Percentiles rank a stretch among this genome's conserved stretches.
Conservation (phyloP, 768 basidiomycete species). For the Mycena rosella region DNA sequence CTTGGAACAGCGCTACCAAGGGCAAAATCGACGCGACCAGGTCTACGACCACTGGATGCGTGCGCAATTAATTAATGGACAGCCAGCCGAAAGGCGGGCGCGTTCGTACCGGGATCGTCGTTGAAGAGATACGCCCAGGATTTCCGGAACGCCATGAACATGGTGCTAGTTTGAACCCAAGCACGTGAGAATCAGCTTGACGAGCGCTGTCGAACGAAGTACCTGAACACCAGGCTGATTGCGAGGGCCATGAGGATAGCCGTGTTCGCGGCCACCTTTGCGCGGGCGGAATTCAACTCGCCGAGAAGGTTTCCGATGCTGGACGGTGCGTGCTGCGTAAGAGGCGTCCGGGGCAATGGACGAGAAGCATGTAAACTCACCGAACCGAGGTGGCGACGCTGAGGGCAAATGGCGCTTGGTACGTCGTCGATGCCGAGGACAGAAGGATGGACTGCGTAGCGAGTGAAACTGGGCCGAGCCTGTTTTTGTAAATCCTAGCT, state of each 20-base stretch:
- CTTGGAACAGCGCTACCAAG: slow-evolving; percentile 83
- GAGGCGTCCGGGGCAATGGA: not conserved
- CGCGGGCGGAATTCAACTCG: slow-evolving; percentile 79
- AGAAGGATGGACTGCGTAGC: slow-evolving; percentile 92
- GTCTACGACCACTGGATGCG: slow-evolving; percentile 60
- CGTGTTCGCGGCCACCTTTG: slow-evolving; percentile 73
- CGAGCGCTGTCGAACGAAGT: slow-evolving; percentile 3
- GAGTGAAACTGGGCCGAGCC: slow-evolving; percentile 82
- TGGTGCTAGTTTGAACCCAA: slow-evolving; percentile 48
- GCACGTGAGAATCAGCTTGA: not conserved
- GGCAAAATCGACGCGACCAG: slow-evolving; percentile 81
- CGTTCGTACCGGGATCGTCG: slow-evolving; percentile 63
- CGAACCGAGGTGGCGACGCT: slow-evolving; percentile 89
- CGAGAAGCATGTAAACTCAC: slow-evolving; percentile 51
- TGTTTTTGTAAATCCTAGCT: slow-evolving; percentile 49
- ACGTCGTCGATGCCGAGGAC: slow-evolving; percentile 80
- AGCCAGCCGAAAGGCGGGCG: not conserved
- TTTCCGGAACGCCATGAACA: slow-evolving; percentile 72
- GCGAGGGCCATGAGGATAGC: slow-evolving; percentile 74
- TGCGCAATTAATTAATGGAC: slow-evolving; percentile 2
- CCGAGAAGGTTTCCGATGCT: slow-evolving; percentile 93
- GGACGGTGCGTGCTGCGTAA: not conserved
- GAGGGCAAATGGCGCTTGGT: slow-evolving; percentile 87
- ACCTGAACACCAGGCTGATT: slow-evolving; percentile 80
- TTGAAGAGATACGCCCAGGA: slow-evolving; percentile 85